phyloP scores from a whole-genome alignment of 805 yeast genomes.

The Metschnikowia picachoensis region DNA sequence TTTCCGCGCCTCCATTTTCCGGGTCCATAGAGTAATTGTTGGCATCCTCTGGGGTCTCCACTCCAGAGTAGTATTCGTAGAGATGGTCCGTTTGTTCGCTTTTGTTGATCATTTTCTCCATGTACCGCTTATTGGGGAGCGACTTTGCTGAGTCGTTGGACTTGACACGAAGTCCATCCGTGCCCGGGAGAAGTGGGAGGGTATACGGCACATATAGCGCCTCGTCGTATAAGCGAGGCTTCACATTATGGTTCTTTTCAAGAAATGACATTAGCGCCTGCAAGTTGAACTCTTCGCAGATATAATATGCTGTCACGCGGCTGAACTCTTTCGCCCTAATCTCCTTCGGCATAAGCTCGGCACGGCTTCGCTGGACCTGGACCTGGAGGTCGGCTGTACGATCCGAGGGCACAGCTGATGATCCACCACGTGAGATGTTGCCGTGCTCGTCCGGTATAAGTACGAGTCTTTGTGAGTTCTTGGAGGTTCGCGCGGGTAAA shows the following conservation, averaged over 20 bases:
- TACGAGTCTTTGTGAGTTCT: constrained; percentile 80
- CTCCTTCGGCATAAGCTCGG: constrained; percentile 58
- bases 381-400: constrained; percentile 19
- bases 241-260: constrained; percentile 67
- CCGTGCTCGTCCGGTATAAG: constrained; percentile 64
- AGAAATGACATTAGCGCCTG: constrained; percentile 61
- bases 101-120: constrained; percentile 75
- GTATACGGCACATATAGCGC: constrained; percentile 89
- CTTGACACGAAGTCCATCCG: constrained; percentile 69
- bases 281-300: constrained; percentile 78
- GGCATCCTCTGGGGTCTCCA: constrained; percentile 59
- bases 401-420: constrained; percentile 13
- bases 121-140: constrained; percentile 43
- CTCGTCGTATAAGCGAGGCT: constrained; percentile 86
- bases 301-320: constrained; percentile 87
- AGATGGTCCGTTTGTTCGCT: constrained; percentile 89
- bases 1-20: constrained; percentile 37
- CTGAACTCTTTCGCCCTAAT: constrained; percentile 61
- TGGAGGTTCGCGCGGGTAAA: constrained; percentile 73
- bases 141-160: constrained; percentile 55
- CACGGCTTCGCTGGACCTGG: constrained; percentile 42
- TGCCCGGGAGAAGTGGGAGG: constrained; percentile 82
- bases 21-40: constrained; percentile 46
- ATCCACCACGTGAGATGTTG: constrained; percentile 8
- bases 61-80: constrained; percentile 84